Evolutionary conservation across 805 yeast species (phyloP).

Genomic region (Ogataea ramenticola): DNA sequence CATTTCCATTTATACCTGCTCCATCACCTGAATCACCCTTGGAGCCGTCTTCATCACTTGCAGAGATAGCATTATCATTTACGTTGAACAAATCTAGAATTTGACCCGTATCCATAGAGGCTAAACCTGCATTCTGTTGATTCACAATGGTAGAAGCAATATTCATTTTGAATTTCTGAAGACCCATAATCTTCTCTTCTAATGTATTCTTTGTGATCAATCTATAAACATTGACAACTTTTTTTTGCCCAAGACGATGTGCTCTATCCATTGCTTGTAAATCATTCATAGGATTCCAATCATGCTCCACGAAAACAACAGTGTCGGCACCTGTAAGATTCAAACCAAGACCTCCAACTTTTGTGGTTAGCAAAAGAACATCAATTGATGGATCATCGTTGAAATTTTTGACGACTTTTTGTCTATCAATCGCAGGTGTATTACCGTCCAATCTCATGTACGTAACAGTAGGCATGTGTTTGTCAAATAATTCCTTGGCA

Average conservation of each 20-base stretch:
- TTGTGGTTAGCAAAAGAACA: constrained; percentile 83
- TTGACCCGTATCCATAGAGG: constrained; percentile 96
- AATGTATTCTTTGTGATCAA: constrained; percentile 87
- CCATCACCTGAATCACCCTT: constrained; percentile 22
- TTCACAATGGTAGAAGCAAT: constrained; percentile 94
- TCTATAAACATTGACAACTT: constrained; percentile 94
- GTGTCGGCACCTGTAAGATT: constrained; percentile 98
- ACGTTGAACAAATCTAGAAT: constrained; percentile 82
- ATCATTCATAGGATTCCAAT: constrained; percentile 99
- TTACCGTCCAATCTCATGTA: constrained; percentile 94
- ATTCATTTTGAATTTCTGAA: constrained; percentile 95
- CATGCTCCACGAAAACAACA: constrained; percentile 96
- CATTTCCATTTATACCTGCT: constrained; percentile 10
- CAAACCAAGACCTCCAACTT: constrained; percentile 98
- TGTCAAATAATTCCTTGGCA: constrained; percentile 78
- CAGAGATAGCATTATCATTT: constrained; percentile 34
- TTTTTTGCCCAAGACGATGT: constrained; percentile 95
- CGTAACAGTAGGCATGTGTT: constrained; percentile 82
- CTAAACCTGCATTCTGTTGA: constrained; percentile 93
- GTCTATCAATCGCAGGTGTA: constrained; percentile 88
- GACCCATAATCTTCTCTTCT: constrained; percentile 97
- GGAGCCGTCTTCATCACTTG: constrained; percentile 21
- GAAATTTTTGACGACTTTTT: constrained; percentile 82
- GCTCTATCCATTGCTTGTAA: constrained; percentile 99
- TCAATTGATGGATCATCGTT: constrained; percentile 97